phyloP scores from a whole-genome alignment of 1,139 yeast species.

The Saccharomyces pastorianus region DNA sequence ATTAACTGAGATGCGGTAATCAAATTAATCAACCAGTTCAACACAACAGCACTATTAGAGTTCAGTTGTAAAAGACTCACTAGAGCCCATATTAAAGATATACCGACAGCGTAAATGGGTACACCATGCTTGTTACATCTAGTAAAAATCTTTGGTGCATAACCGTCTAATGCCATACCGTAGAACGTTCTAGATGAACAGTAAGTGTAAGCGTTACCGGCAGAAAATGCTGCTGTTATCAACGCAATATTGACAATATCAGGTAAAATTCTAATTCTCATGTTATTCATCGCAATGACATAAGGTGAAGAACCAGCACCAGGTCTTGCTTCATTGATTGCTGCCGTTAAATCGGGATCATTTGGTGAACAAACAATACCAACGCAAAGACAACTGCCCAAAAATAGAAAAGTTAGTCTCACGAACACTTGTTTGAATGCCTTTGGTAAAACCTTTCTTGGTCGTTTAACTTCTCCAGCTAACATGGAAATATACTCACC shows the following conservation, averaged over 20 bases:
- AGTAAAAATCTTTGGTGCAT: constrained; percentile 51
- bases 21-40: constrained; percentile 66
- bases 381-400: constrained; percentile 53
- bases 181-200: constrained; percentile 53
- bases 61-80: constrained; percentile 49
- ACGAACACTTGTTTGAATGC: constrained; percentile 74
- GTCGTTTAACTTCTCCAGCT: constrained; percentile 75
- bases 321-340: constrained; percentile 41
- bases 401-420: constrained; percentile 61
- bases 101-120: constrained; percentile 38
- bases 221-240: constrained; percentile 57
- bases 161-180: constrained; percentile 52
- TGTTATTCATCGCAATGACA: constrained; percentile 51
- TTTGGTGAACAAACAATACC: constrained; percentile 51
- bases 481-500: constrained; percentile 80
- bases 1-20: constrained; percentile 76
- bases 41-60: constrained; percentile 52
- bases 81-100: constrained; percentile 40
- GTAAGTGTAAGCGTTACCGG: constrained; percentile 65
- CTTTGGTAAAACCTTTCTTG: constrained; percentile 65
- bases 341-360: constrained; percentile 39
- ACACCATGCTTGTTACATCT: constrained; percentile 46
- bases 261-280: constrained; percentile 49
- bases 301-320: constrained; percentile 61
- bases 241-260: constrained; percentile 55